These are phyloP conservation scores for Mikania micrantha DNA, from an alignment of 129 eudicot genomes.

Conservation along the genomic window DNA sequence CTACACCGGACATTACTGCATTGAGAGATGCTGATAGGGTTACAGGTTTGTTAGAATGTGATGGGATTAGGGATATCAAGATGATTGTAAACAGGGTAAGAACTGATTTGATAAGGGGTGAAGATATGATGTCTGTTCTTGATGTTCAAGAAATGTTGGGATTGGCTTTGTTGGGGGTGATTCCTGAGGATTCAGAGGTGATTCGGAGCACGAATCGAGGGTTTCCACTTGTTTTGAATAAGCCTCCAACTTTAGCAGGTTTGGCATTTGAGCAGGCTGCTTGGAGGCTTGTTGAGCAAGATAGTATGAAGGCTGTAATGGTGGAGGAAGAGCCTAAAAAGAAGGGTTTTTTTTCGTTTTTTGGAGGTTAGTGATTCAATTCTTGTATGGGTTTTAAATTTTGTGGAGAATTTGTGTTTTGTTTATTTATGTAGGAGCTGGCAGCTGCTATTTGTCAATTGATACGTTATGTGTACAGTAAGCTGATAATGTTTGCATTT, in stretches of 20 bases:
- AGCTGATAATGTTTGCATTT: no score
- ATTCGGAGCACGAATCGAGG: slow-evolving; percentile 95
- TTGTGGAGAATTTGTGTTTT: no score
- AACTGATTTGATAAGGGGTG: slow-evolving; percentile 90
- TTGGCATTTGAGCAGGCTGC: slow-evolving; percentile 99
- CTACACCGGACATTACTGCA: slow-evolving; percentile 90
- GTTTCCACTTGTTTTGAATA: slow-evolving; percentile 84
- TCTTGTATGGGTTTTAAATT: no score
- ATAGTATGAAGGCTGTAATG: slow-evolving; percentile 97
- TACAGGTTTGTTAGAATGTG: slow-evolving; percentile 88
- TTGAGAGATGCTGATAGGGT: slow-evolving; percentile 95
- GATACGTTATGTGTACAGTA: no score
- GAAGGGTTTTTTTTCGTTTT: slow-evolving; percentile 87
- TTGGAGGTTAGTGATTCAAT: slow-evolving; percentile 52
- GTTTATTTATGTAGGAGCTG: no score
- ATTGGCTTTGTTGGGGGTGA: slow-evolving; percentile 84
- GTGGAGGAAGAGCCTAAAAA: slow-evolving; percentile 95
- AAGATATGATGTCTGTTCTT: slow-evolving; percentile 98
- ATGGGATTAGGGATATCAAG: slow-evolving; percentile 96
- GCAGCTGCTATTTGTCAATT: no score
- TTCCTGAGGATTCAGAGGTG: slow-evolving; percentile 92
- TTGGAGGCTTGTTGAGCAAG: slow-evolving; percentile 96
- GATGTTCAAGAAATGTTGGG: slow-evolving; percentile 99
- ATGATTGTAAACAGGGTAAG: slow-evolving; percentile 94
- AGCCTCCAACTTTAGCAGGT: slow-evolving; percentile 95